Conservation (phyloP, 2,329 filamentous ascomycete species). For the Fusarium citri region DNA sequence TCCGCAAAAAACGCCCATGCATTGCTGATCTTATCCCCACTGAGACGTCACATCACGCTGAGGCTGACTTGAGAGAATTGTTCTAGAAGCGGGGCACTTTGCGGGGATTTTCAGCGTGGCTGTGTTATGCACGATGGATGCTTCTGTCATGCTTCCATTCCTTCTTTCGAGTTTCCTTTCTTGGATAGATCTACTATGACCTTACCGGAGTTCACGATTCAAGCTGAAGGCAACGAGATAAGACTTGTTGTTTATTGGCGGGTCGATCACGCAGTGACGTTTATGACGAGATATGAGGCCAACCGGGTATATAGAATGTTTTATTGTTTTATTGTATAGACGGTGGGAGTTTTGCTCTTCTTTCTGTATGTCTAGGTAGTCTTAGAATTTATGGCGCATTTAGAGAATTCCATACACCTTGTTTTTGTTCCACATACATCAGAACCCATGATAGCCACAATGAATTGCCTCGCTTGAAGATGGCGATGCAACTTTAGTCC, state of each 20-base stretch:
- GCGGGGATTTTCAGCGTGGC: slow-evolving; percentile 37
- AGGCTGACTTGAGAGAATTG: slow-evolving; percentile 49
- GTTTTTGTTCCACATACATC: slow-evolving; percentile 17
- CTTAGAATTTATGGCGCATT: slow-evolving; percentile 9
- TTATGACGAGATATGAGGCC: slow-evolving; percentile 38
- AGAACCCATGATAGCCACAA: slow-evolving; percentile 6
- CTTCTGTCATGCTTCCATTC: slow-evolving; percentile 40
- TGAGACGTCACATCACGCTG: slow-evolving; percentile 25
- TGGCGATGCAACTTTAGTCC: neutral
- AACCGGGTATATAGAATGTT: slow-evolving; percentile 23
- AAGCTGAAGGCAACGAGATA: slow-evolving; percentile 39
- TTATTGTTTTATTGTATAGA: slow-evolving; percentile 28
- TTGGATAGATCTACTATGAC: slow-evolving; percentile 7
- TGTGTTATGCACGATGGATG: slow-evolving; percentile 30
- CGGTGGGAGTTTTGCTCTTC: slow-evolving; percentile 26
- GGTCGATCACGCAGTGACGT: slow-evolving; percentile 35
- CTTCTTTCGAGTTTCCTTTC: slow-evolving; percentile 41
- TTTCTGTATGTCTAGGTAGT: neutral
- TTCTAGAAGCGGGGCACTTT: slow-evolving; percentile 48
- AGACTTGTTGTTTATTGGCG: slow-evolving; percentile 30
- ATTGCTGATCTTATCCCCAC: slow-evolving; percentile 34
- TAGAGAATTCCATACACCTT: slow-evolving; percentile 17
- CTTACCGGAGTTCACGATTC: slow-evolving; percentile 8
- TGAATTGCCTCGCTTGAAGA: neutral
- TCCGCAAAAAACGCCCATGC: slow-evolving; percentile 37